Conservation (phyloP, 495 filamentous ascomycete species). For the Aspergillus incahuasiensis region DNA sequence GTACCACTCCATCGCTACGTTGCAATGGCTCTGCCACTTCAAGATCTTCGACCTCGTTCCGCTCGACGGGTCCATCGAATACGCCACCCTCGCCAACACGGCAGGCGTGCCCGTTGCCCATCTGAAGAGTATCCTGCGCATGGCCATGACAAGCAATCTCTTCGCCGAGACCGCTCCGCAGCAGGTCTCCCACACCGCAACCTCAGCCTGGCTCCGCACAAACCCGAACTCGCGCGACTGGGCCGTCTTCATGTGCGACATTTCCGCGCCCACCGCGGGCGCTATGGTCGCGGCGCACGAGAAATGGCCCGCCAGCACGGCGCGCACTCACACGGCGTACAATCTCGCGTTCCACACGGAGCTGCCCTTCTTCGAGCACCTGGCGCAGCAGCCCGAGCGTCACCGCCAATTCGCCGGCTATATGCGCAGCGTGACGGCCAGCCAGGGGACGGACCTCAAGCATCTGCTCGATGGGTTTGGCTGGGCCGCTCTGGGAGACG, state of each 20-base stretch:
- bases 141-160: slow-evolving; percentile 5
- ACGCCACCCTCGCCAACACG: not conserved
- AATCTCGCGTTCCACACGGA: slow-evolving; percentile 3
- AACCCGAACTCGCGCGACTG: not conserved
- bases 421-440: not conserved
- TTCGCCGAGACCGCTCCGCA: slow-evolving; percentile 1
- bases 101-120: not conserved
- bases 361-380: not conserved
- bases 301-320: not conserved
- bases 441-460: not conserved
- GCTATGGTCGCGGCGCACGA: not conserved
- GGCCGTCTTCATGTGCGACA: not conserved
- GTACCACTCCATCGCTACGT: slow-evolving; percentile 4
- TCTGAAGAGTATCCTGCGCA: not conserved
- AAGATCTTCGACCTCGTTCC: not conserved
- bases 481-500: not conserved
- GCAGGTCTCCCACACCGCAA: not conserved
- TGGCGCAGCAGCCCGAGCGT: not conserved
- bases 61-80: not conserved
- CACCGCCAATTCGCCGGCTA: not conserved
- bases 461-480: slow-evolving; percentile 1
- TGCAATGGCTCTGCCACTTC: slow-evolving; percentile 7
- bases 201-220: not conserved
- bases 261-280: not conserved
- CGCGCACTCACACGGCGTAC: not conserved